phyloP scores from a whole-genome alignment of 441 rosid species.

The Mallotus japonicus region DNA sequence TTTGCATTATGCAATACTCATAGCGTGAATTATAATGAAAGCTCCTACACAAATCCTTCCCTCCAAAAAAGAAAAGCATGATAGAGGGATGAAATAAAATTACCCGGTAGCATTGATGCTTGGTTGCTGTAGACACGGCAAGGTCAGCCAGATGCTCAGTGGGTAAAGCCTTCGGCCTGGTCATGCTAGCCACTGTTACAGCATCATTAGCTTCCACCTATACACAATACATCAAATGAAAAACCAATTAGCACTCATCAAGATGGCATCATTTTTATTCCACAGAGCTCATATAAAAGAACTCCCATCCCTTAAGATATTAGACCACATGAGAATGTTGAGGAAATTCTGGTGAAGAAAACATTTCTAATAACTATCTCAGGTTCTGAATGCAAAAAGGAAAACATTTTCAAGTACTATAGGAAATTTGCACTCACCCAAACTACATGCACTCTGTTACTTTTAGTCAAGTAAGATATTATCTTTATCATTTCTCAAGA shows the following conservation, averaged over 20 bases:
- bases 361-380: neutral
- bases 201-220: slow-evolving; percentile 90
- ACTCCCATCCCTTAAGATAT: neutral
- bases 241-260: too few relatives aligned
- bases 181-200: slow-evolving; percentile 82
- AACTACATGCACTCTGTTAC: neutral
- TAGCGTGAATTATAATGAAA: neutral
- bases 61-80: neutral
- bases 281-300: too few relatives aligned
- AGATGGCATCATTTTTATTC: too few relatives aligned
- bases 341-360: neutral
- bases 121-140: slow-evolving; percentile 85
- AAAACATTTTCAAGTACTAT: neutral
- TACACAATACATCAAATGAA: slow-evolving; percentile 1
- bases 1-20: neutral
- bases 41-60: neutral
- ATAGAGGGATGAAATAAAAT: neutral
- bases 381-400: neutral
- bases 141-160: slow-evolving; percentile 74
- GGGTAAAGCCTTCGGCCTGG: slow-evolving; percentile 73
- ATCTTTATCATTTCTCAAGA: neutral
- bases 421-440: neutral
- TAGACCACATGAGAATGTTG: neutral
- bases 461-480: too few relatives aligned
- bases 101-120: slow-evolving; percentile 89